phyloP scores from a whole-genome alignment of 2,329 filamentous ascomycete genomes.

The Botrytis aclada region DNA sequence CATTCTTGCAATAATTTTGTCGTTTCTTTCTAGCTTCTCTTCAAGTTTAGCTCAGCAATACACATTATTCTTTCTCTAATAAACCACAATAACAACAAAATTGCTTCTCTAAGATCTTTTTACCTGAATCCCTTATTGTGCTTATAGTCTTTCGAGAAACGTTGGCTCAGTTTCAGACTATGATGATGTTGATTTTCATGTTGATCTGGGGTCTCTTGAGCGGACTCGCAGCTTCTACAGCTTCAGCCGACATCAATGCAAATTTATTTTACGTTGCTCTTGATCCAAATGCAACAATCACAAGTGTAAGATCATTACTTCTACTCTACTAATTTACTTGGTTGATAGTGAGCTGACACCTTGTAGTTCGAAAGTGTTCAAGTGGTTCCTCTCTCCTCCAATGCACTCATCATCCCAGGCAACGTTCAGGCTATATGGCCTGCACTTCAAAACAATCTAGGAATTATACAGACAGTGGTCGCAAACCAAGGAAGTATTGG shows the following conservation, averaged over 20 bases:
- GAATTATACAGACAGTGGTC: background rate
- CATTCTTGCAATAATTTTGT: background rate
- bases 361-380: constrained; percentile 4
- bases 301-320: background rate
- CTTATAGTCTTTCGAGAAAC: background rate
- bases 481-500: constrained; percentile 4
- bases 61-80: background rate
- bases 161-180: background rate
- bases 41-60: background rate
- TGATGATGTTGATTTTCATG: background rate
- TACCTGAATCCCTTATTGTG: background rate
- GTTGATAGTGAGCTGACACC: background rate
- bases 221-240: background rate
- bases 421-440: constrained; percentile 12
- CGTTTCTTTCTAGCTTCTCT: background rate
- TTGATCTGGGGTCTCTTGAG: background rate
- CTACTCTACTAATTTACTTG: too few species aligned
- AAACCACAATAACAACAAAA: background rate
- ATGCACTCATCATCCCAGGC: background rate
- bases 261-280: constrained; percentile 14
- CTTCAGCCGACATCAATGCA: background rate
- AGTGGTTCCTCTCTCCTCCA: constrained; percentile 2
- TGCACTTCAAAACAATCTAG: constrained; percentile 4
- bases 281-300: background rate
- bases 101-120: background rate